A percentile compares a stretch with the other conserved stretches of the same genome.
Evolutionary conservation across 169 alveolate genomes (phyloP).

Genomic region (Perkinsus marinus): DNA sequence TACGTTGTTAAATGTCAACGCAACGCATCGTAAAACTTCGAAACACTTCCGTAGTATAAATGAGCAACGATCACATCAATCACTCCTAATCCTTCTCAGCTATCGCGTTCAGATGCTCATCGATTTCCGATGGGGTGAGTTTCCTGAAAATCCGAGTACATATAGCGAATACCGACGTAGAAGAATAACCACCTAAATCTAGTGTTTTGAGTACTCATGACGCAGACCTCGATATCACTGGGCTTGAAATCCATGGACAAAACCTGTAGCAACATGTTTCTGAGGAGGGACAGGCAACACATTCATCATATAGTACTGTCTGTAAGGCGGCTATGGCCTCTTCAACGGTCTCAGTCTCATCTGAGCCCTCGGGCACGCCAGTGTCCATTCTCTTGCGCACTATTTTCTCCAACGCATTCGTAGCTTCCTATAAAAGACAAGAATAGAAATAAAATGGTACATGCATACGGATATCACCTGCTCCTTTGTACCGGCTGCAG

Average conservation of each 20-base stretch:
- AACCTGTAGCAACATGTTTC: not conserved
- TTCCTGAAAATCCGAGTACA: not conserved
- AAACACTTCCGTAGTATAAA: not conserved
- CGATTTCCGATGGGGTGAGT: not conserved
- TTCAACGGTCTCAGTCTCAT: conserved; percentile 28
- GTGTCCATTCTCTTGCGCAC: conserved; percentile 24
- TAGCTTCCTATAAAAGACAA: conserved; percentile 37
- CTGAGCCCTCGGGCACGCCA: not conserved
- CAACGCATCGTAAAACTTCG: not conserved
- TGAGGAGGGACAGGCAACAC: not conserved
- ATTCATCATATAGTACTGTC: not conserved
- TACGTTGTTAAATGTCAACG: too few species aligned
- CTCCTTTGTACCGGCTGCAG: conserved; percentile 76
- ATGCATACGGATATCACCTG: conserved; percentile 24
- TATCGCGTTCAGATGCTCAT: not conserved
- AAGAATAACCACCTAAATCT: not conserved
- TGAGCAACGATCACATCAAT: not conserved
- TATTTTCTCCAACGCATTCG: conserved; percentile 58
- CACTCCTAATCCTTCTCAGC: not conserved
- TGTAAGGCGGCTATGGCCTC: conserved; percentile 19
- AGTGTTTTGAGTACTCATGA: not conserved
- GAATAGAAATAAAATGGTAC: not conserved
- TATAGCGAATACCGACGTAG: not conserved
- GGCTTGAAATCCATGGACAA: not conserved
- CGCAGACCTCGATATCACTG: not conserved